Base-by-base conservation (phyloP, 805 yeast genomes). In the Ogataea methylovora region DNA sequence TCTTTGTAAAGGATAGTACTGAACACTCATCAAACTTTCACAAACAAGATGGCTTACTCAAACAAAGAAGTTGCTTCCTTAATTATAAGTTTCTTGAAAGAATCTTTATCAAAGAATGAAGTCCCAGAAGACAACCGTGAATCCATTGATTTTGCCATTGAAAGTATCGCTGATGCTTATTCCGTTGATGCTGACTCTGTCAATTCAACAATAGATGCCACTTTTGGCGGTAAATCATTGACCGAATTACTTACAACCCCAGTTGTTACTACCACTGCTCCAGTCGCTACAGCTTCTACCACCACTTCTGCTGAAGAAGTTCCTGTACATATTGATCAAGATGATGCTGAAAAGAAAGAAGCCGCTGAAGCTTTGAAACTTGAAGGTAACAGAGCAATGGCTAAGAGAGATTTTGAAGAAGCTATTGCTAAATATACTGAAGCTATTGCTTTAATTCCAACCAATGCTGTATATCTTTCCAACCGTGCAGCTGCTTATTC, bases 401-500 rank as follows among this genome's bases (percentile, higher is more conserved):
- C 95, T 15, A 64, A 66, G 35, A 79, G 69, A 51, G 76, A 87
- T 46, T 90, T 72, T 52, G 67, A 65, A 12, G 65, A 58, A 25
- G 97, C 98, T 4, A 69, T 86, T 34, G 72, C 69, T 17, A 76
- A 79, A 45, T 92, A 92, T 61, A 72, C 94, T 7, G 76, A 74
- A 35, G 97, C 97, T 9, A 74, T 92, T 46, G 74, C 61, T 17
- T 60, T 79, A 41, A 68, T 77, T 44, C 76, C 87, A 36, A 58
- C 69, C 13, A 87, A 86, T 56, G 87, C 88, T 13, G 84, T 92
- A 15, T 92, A 80, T 60, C 75, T 73, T 41, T 87, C 97, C 24
- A 92, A 92, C 64, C 78, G 98, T 54, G 97, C 98, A 11, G 98
- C 98, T 28, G 97, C 97, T 3, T 78, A 84, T 60, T 83, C 95